phyloP scores from a whole-genome alignment of 2,329 filamentous ascomycete genomes.

The Mollisiaceae sp. region DNA sequence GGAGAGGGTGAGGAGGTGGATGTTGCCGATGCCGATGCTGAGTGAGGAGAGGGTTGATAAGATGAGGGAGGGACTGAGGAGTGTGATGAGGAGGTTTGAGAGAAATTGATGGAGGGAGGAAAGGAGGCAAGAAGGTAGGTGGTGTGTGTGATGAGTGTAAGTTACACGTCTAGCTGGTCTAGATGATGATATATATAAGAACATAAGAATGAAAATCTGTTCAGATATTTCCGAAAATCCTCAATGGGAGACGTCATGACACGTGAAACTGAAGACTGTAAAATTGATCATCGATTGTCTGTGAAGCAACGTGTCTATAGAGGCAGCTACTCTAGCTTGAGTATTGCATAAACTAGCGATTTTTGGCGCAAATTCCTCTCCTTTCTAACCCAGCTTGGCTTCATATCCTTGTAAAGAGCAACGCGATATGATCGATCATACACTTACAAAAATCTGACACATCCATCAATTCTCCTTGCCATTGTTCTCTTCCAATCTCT shows the following conservation, averaged over 20 bases:
- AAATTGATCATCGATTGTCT: background rate
- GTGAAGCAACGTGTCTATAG: background rate
- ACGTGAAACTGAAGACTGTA: background rate
- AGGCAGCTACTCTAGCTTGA: background rate
- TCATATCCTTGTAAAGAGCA: background rate
- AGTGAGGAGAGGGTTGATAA: background rate
- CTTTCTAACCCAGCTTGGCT: background rate
- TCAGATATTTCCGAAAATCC: background rate
- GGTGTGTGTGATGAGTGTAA: background rate
- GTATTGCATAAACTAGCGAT: background rate
- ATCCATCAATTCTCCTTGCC: background rate
- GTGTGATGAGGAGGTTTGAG: background rate
- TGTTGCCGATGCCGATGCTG: background rate
- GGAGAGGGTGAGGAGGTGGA: background rate
- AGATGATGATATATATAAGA: background rate
- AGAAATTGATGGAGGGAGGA: background rate
- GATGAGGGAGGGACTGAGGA: background rate
- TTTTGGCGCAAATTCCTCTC: background rate
- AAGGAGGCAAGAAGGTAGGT: background rate
- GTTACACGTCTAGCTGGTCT: background rate
- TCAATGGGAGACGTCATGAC: background rate
- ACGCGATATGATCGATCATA: background rate
- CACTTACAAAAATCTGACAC: background rate
- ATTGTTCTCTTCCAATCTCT: background rate
- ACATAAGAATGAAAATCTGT: background rate